Conservation (phyloP, 371 early-diverging fungal species). For the Smittium culicis region DNA sequence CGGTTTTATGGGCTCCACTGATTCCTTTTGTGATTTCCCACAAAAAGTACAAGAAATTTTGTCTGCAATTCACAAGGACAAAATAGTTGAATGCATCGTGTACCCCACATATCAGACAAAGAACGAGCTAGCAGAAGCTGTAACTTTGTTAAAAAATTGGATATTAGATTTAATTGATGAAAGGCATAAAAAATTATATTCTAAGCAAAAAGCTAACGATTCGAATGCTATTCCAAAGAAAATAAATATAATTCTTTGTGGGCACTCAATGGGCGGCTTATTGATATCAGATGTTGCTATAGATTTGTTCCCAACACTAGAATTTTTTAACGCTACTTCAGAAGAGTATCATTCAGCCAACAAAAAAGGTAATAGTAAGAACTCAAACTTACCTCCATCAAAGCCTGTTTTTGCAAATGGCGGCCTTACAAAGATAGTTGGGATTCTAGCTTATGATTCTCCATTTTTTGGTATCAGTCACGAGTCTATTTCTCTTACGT, state of each 20-base stretch:
- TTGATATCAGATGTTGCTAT: conserved; percentile 5
- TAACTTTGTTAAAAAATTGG: conserved; percentile 4
- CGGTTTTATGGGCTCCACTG: conserved; percentile 11
- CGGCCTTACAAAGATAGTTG: neutral
- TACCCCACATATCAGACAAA: conserved; percentile 11
- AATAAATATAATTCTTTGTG: conserved; percentile 4
- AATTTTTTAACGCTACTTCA: neutral
- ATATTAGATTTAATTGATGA: neutral
- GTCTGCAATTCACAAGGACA: neutral
- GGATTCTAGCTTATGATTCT: conserved; percentile 10
- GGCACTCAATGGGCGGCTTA: conserved; percentile 12
- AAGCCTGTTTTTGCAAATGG: neutral
- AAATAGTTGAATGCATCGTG: conserved; percentile 1
- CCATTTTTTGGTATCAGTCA: conserved; percentile 12
- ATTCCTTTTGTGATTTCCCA: conserved; percentile 12
- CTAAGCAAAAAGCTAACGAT: too few species aligned
- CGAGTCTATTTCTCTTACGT: neutral
- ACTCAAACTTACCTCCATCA: neutral
- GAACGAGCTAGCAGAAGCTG: conserved; percentile 3
- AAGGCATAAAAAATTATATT: neutral
- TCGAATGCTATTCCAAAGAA: neutral
- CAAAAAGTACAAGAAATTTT: neutral
- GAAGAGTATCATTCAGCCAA: neutral
- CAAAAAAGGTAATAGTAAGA: neutral
- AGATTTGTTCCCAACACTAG: neutral